Percentiles rank a stretch among this genome's conserved stretches.
Conservation (phyloP, 1,284 basidiomycete species). For the Austroboletus novae-zelandiae region DNA sequence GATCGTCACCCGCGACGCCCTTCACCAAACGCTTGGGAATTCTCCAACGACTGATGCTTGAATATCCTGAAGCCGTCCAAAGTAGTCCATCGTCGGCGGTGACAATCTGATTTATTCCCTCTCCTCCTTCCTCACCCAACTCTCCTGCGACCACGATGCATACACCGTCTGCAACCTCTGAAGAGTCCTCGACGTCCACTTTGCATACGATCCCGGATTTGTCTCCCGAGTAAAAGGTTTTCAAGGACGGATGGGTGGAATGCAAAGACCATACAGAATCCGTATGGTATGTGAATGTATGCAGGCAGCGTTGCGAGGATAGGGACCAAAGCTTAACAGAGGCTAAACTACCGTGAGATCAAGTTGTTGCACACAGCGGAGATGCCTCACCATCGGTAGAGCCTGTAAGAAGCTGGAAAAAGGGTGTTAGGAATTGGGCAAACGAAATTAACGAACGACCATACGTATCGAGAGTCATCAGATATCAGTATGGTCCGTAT, state of each 20-base stretch:
- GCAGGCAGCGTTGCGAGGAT: conserved; percentile 82
- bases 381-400: conserved; percentile 73
- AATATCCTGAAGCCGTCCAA: conserved; percentile 88
- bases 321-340: conserved; percentile 94
- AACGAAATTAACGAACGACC: conserved; percentile 29
- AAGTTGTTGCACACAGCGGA: neutral
- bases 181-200: conserved; percentile 82
- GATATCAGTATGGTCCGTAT: conserved; percentile 87
- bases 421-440: conserved; percentile 17
- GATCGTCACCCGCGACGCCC: conserved; percentile 12
- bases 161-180: conserved; percentile 83
- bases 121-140: conserved; percentile 36
- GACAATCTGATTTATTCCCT: conserved; percentile 84
- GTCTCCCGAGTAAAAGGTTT: conserved; percentile 96
- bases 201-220: conserved; percentile 86
- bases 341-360: conserved; percentile 39
- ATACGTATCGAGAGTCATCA: conserved; percentile 86
- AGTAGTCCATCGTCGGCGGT: conserved; percentile 84
- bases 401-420: conserved; percentile 74
- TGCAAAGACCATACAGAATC: conserved; percentile 95
- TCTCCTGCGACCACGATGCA: conserved; percentile 85
- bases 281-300: conserved; percentile 95
- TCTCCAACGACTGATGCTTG: conserved; percentile 81
- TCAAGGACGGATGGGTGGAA: conserved; percentile 84
- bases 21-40: conserved; percentile 18